Conservation (phyloP, 2,329 filamentous ascomycete species). For the Calonectria pseudoreteaudii region DNA sequence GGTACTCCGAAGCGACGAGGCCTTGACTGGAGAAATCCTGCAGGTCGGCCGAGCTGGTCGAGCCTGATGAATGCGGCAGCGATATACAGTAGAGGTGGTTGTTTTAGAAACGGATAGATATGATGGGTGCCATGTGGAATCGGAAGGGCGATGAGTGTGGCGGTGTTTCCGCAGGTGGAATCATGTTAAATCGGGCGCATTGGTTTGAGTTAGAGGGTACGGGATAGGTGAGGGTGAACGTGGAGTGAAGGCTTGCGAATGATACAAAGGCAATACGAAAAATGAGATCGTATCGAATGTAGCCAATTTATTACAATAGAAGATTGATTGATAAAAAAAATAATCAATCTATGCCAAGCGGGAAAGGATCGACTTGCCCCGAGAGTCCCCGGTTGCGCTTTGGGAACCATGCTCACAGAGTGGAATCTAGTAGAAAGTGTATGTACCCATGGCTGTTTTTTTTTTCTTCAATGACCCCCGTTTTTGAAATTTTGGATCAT, state of each 20-base stretch:
- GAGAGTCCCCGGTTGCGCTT: neutral
- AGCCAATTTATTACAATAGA: neutral
- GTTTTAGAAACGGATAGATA: neutral
- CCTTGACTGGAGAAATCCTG: constrained; percentile 79
- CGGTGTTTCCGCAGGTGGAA: constrained; percentile 10
- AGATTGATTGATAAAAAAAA: constrained; percentile 3
- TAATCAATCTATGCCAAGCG: neutral
- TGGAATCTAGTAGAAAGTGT: neutral
- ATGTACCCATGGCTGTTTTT: neutral
- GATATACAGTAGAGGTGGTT: constrained; percentile 9
- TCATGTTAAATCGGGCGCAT: neutral
- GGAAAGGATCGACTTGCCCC: neutral
- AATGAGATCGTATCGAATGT: neutral
- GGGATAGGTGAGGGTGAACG: neutral
- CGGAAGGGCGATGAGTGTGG: constrained; percentile 22
- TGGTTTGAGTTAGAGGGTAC: neutral
- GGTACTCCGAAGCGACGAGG: constrained; percentile 83
- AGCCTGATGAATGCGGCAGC: constrained; percentile 39
- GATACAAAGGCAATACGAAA: neutral
- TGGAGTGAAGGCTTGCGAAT: neutral
- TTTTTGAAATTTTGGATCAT: neutral
- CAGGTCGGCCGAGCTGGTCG: constrained; percentile 86
- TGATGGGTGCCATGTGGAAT: constrained; percentile 16
- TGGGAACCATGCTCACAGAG: neutral
- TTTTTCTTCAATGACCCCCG: neutral